Conservation (phyloP, 768 basidiomycete species). For the Pleurotus sapidus region DNA sequence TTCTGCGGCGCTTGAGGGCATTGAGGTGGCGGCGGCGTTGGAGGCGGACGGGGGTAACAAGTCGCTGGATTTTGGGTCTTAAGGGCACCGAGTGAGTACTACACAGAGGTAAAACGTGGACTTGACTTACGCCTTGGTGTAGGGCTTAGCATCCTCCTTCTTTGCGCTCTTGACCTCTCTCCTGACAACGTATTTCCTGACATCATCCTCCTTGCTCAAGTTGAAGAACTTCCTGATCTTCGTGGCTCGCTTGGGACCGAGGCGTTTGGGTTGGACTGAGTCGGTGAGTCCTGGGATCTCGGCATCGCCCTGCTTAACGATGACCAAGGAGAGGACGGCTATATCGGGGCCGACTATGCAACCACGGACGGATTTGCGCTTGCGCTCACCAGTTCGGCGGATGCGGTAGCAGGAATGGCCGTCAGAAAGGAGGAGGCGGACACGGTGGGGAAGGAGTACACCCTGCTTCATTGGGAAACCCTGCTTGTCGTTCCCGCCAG, state of each 20-base stretch:
- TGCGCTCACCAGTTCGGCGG: slow-evolving; percentile 92
- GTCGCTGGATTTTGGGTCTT: slow-evolving; percentile 95
- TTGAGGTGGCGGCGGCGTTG: slow-evolving; percentile 94
- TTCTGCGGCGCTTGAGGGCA: slow-evolving; percentile 82
- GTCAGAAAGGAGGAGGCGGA: slow-evolving; percentile 88
- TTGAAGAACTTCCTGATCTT: slow-evolving; percentile 99
- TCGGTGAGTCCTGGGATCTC: slow-evolving; percentile 94
- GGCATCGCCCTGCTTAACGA: slow-evolving; percentile 93
- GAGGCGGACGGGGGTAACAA: slow-evolving; percentile 92
- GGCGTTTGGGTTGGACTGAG: slow-evolving; percentile 87
- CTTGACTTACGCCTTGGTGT: slow-evolving; percentile 87
- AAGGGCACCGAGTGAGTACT: neutral
- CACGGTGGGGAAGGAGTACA: slow-evolving; percentile 92
- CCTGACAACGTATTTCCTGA: slow-evolving; percentile 94
- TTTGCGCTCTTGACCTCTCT: slow-evolving; percentile 87
- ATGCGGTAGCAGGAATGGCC: slow-evolving; percentile 98
- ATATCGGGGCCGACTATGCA: slow-evolving; percentile 98
- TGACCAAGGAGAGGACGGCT: slow-evolving; percentile 87
- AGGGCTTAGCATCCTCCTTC: slow-evolving; percentile 90
- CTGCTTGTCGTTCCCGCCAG: slow-evolving; percentile 98
- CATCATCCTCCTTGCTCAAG: slow-evolving; percentile 96
- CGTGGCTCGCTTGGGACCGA: slow-evolving; percentile 96
- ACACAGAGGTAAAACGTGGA: neutral
- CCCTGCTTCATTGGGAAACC: slow-evolving; percentile 99
- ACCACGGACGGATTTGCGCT: slow-evolving; percentile 97